Base-by-base conservation (phyloP, 306 rosid species). In the Dryas octopetala region DNA sequence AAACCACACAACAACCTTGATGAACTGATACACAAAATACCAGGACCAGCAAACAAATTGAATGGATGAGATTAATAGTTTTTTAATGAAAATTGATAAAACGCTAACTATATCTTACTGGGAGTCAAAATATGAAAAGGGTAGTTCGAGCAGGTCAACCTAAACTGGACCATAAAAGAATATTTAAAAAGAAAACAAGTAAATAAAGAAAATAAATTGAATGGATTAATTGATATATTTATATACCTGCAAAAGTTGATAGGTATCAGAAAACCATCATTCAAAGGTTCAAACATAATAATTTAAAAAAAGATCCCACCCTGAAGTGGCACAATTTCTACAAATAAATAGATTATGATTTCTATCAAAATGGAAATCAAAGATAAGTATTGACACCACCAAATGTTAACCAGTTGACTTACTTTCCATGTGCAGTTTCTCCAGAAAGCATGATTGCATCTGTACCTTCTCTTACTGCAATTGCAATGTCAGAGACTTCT, bases 381-480 rank as follows among this genome's bases (percentile, higher is more conserved):
- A 46, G 55, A 49, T 62, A 52, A 58, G 53, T 38, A 59, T 8
- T 3, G 14, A 32, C 16, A 32, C 28, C 48, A 64, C 47, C 75
- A 71, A 63, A 48, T 60, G 54, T 66, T 79, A 52, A 80, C 66
- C 59, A 83, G 52, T 6, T 66, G 73, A 76, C 99, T 73, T 82
- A 95, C 99, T 92, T 91, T 81, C 99, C 99, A 76, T 95, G 97
- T 60, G 99, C 99, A 80, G 99, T 95, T 88, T 95, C 99, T 80
- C 99, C 99, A n/a, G 99, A 95, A 73, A 95, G 97, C 99, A 95
- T 95, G 83, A 92, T 80, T 58, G 97, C 99, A 88, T 95, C 99
- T 54, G 97, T 82, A 78, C 97, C 91, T 92, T 90, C 93, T 78
- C 96, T 87, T 62, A 92, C 99, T 59, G 99, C 96, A 75, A 95